Conservation (phyloP, 1,284 basidiomycete genomes). For the Trichosporon coremiiforme region DNA sequence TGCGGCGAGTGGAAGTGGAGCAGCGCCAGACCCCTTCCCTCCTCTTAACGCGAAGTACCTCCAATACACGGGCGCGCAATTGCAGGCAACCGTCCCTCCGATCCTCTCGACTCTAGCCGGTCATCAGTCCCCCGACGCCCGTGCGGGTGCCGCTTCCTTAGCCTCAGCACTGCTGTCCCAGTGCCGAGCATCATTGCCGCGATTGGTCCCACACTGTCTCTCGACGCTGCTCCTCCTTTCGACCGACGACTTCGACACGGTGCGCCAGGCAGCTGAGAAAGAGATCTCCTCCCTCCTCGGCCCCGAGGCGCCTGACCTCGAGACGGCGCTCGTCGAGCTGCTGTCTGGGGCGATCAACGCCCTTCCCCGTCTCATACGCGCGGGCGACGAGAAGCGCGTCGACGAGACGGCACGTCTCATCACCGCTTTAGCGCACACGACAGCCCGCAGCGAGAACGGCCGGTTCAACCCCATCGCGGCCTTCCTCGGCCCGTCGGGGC, state of each 20-base stretch:
- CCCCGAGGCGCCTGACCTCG: conserved; percentile 57
- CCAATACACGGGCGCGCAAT: conserved; percentile 53
- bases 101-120: conserved; percentile 42
- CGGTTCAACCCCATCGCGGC: conserved; percentile 59
- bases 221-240: conserved; percentile 57
- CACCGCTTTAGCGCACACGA: conserved; percentile 67
- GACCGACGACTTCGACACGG: conserved; percentile 65
- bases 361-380: conserved; percentile 70
- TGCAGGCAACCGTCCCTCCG: conserved; percentile 48
- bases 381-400: conserved; percentile 70
- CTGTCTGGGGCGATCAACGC: conserved; percentile 66
- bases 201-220: conserved; percentile 66
- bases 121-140: conserved; percentile 53
- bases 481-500: conserved; percentile 76
- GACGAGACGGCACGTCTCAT: conserved; percentile 68
- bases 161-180: conserved; percentile 62
- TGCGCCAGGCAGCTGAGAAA: conserved; percentile 61
- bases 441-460: conserved; percentile 39
- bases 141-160: conserved; percentile 58
- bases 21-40: conserved; percentile 42
- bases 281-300: conserved; percentile 62
- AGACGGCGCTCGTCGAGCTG: conserved; percentile 57
- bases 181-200: conserved; percentile 69
- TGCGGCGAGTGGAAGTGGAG: not conserved
- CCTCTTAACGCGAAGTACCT: conserved; percentile 54